phyloP scores from a whole-genome alignment of 257 asterid species.

The Cinchona pubescens region DNA sequence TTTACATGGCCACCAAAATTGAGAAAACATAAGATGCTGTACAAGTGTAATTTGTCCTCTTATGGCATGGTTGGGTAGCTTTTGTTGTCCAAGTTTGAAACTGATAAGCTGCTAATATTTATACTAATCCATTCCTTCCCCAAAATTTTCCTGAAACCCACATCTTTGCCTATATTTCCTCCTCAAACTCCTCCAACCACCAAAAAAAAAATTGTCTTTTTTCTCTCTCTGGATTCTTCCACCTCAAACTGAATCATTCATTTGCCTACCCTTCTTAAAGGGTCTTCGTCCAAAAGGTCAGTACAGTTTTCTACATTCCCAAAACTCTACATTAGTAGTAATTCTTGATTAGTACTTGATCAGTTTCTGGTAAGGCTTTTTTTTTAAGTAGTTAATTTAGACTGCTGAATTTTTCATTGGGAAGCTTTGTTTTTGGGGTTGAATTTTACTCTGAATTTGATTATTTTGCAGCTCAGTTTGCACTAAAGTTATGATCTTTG shows the following conservation, averaged over 20 bases:
- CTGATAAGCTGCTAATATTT: conserved; percentile 9
- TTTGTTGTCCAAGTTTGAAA: not conserved
- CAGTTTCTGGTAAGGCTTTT: not conserved
- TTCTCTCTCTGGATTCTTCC: conserved; percentile 14
- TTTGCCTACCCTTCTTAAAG: not conserved
- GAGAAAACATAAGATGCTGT: conserved; percentile 13
- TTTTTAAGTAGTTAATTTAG: not conserved
- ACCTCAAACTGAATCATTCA: conserved; percentile 14
- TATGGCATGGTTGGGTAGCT: not conserved
- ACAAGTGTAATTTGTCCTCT: conserved; percentile 1
- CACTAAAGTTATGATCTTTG: not conserved
- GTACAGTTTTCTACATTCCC: not conserved
- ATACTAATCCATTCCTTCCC: conserved; percentile 12
- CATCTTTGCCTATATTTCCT: conserved; percentile 11
- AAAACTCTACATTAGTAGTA: not conserved
- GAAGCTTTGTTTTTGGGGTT: not conserved
- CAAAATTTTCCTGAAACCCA: conserved; percentile 12
- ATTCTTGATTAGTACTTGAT: not conserved
- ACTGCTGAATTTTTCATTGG: not conserved
- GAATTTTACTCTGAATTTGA: not conserved
- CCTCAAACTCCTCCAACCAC: conserved; percentile 16
- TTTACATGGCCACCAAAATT: conserved; percentile 15
- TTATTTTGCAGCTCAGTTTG: not conserved
- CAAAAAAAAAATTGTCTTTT: conserved; percentile 16
- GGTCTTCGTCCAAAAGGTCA: not conserved